Conservation (phyloP, 257 asterid species). For the Solanum peruvianum region DNA sequence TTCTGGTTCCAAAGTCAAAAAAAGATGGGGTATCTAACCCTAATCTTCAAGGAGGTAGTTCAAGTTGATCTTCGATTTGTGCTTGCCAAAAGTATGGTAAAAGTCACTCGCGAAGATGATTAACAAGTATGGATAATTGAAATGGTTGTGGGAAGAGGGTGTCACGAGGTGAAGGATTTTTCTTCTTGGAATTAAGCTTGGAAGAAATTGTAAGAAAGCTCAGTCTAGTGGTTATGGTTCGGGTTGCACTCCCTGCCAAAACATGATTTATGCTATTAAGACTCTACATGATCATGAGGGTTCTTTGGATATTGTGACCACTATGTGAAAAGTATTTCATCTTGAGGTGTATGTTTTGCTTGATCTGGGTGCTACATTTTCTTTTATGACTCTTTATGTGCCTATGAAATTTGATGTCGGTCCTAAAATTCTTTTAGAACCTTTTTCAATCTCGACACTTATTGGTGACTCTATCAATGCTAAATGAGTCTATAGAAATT, state of each 20-base stretch:
- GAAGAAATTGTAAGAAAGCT: neutral
- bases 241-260: neutral
- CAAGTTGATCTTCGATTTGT: neutral
- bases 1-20: no score
- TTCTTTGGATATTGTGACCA: no score
- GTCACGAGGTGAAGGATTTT: neutral
- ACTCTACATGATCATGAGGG: neutral
- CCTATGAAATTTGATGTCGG: neutral
- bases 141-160: neutral
- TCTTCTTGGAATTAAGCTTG: neutral
- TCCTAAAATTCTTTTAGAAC: neutral
- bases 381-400: neutral
- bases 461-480: neutral
- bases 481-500: neutral
- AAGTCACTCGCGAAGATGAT: neutral
- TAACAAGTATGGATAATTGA: neutral
- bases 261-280: neutral
- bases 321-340: neutral
- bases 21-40: neutral
- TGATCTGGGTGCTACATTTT: neutral
- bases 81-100: neutral
- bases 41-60: neutral
- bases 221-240: neutral
- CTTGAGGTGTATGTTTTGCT: neutral
- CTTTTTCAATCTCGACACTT: neutral